Evolutionary conservation across 169 alveolate genomes (phyloP).

Genomic region (Plasmodium billcollinsi): DNA sequence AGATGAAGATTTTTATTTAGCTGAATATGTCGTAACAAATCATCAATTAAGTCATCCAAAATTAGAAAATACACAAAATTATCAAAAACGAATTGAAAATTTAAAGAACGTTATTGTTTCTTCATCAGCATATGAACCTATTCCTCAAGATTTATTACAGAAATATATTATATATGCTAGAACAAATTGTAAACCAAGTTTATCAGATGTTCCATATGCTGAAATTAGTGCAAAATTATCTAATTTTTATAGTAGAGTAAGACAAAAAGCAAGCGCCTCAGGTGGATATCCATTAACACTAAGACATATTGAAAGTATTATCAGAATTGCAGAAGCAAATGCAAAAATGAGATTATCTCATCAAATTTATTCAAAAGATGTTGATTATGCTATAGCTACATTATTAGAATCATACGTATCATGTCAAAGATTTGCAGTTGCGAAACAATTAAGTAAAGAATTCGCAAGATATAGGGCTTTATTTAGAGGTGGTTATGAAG

Average conservation of each 20-base stretch:
- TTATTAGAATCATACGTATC: conserved; percentile 96
- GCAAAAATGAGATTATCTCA: conserved; percentile 97
- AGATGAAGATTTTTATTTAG: conserved; percentile 94
- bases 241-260: conserved; percentile 94
- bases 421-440: conserved; percentile 95
- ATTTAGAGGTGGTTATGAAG: conserved; percentile 89
- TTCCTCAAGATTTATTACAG: conserved; percentile 94
- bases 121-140: conserved; percentile 88
- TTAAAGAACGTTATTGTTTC: conserved; percentile 83
- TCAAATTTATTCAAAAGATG: conserved; percentile 94
- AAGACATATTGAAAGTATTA: conserved; percentile 96
- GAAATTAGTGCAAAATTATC: conserved; percentile 85
- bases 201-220: conserved; percentile 84
- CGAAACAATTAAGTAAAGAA: conserved; percentile 90
- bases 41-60: conserved; percentile 97
- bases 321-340: conserved; percentile 97
- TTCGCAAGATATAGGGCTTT: conserved; percentile 89
- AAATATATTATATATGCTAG: conserved; percentile 98
- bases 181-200: conserved; percentile 89
- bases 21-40: conserved; percentile 97
- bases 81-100: conserved; percentile 83
- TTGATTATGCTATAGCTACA: conserved; percentile 97
- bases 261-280: conserved; percentile 95
- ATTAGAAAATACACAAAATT: conserved; percentile 84
- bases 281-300: conserved; percentile 98